Base-by-base conservation (phyloP, 2,329 filamentous ascomycete genomes). In the Fusarium sp. region DNA sequence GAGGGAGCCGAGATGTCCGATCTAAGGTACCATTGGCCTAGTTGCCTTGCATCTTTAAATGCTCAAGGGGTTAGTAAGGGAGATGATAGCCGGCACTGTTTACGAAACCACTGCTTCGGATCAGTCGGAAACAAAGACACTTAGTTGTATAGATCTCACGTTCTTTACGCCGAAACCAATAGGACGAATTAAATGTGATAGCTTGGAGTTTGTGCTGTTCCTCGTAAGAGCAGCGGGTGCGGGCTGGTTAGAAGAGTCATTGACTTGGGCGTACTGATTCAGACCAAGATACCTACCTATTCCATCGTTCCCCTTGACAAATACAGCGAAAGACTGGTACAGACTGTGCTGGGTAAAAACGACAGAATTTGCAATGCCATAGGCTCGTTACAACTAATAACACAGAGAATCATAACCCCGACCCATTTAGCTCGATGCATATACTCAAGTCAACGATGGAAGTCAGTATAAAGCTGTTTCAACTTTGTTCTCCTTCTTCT, bases 111-210 rank as follows among this genome's bases (percentile, higher is more conserved):
- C 24, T 28, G 17, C 20, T 17, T 28, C 51, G 51, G 51, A 54
- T 39, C 5, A 28, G 8, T 13, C 51, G 51, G 51, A 39, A 2
- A 54, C 10, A 5, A 54, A 28, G 10, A 28, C 17, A 13, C 20
- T 10, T 20, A 10, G 15, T 28, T 17, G 5, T 0, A 18, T 8
- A 18, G 7, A 39, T 18, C 20, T 39, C 8, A 3, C 8, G 10
- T 18, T 22, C 2, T 18, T 54, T 54, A n/a, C 24, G 24, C 34
- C 10, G 10, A 54, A 28, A 10, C 24, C 10, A 39, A 28, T 28
- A 5, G 8, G 24, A 3, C 8, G 2, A 13, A 5, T 28, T 18
- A 0, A 7, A 3, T 1, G 6, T 18, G 5, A 20, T 14, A 10
- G 7, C 22, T 18, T 51, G 1, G 4, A 6, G 5, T 22, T 54